These are phyloP conservation scores for Neonothopanus nambi DNA, from an alignment of 1,284 basidiomycete genomes.

Conservation along the genomic window DNA sequence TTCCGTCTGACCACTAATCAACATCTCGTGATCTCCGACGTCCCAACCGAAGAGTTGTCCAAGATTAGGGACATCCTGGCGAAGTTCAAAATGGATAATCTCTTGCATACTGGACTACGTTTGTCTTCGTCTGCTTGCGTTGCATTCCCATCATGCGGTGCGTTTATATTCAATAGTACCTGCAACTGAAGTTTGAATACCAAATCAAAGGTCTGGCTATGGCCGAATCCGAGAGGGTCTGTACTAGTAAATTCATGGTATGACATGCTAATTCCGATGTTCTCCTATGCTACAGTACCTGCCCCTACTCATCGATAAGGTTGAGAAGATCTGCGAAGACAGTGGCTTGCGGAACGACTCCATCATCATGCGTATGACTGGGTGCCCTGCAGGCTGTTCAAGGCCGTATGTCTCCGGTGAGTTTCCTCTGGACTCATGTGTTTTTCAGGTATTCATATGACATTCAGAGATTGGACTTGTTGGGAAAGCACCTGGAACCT, in stretches of 20 bases:
- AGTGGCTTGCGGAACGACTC: constrained; percentile 91
- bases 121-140: constrained; percentile 93
- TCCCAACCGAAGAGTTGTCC: constrained; percentile 71
- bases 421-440: constrained; percentile 23
- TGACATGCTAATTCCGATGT: constrained; percentile 2
- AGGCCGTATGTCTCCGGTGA: constrained; percentile 87
- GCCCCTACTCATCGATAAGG: constrained; percentile 92
- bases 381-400: constrained; percentile 93
- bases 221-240: constrained; percentile 88
- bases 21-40: constrained; percentile 88
- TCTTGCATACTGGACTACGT: constrained; percentile 79
- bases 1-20: constrained; percentile 96
- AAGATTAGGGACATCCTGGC: constrained; percentile 79
- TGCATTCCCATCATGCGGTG: constrained; percentile 93
- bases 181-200: neutral
- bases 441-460: neutral
- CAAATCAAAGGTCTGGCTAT: constrained; percentile 73
- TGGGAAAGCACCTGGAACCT: constrained; percentile 93
- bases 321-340: constrained; percentile 93
- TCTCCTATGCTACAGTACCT: constrained; percentile 62
- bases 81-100: constrained; percentile 90
- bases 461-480: constrained; percentile 87
- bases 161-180: constrained; percentile 21
- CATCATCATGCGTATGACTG: constrained; percentile 98
- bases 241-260: constrained; percentile 23